phyloP scores from a whole-genome alignment of 805 yeast species.

The Wickerhamomyces bovis region DNA sequence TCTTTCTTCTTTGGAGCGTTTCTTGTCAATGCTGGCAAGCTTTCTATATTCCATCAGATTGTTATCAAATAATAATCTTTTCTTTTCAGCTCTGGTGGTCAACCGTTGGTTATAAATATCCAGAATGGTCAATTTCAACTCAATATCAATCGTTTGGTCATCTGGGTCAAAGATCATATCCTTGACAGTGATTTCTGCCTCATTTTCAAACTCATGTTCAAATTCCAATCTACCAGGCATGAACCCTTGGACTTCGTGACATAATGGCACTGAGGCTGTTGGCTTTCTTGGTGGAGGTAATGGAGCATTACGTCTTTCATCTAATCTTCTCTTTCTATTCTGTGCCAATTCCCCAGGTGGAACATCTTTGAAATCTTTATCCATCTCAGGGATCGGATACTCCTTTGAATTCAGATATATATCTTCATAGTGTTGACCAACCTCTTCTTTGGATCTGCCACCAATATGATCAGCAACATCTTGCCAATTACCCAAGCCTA shows the following conservation, averaged over 20 bases:
- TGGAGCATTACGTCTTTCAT: slow-evolving; percentile 63
- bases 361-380: slow-evolving; percentile 48
- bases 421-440: slow-evolving; percentile 70
- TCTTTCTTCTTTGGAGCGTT: slow-evolving; percentile 82
- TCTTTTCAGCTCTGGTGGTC: slow-evolving; percentile 89
- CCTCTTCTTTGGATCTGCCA: slow-evolving; percentile 86
- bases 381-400: slow-evolving; percentile 88
- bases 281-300: slow-evolving; percentile 85
- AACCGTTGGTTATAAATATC: slow-evolving; percentile 87
- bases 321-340: slow-evolving; percentile 64
- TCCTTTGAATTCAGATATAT: slow-evolving; percentile 61
- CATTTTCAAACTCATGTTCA: slow-evolving; percentile 94
- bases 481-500: slow-evolving; percentile 96
- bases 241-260: slow-evolving; percentile 95
- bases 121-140: slow-evolving; percentile 77
- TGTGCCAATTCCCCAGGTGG: slow-evolving; percentile 65
- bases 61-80: slow-evolving; percentile 73
- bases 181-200: slow-evolving; percentile 89
- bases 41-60: slow-evolving; percentile 78
- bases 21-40: slow-evolving; percentile 76
- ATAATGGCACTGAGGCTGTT: slow-evolving; percentile 87
- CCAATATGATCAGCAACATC: slow-evolving; percentile 97
- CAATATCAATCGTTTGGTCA: slow-evolving; percentile 82
- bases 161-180: slow-evolving; percentile 96
- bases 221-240: slow-evolving; percentile 99